phyloP scores from a whole-genome alignment of 2,329 filamentous ascomycete species.

The Colletotrichum aenigma region DNA sequence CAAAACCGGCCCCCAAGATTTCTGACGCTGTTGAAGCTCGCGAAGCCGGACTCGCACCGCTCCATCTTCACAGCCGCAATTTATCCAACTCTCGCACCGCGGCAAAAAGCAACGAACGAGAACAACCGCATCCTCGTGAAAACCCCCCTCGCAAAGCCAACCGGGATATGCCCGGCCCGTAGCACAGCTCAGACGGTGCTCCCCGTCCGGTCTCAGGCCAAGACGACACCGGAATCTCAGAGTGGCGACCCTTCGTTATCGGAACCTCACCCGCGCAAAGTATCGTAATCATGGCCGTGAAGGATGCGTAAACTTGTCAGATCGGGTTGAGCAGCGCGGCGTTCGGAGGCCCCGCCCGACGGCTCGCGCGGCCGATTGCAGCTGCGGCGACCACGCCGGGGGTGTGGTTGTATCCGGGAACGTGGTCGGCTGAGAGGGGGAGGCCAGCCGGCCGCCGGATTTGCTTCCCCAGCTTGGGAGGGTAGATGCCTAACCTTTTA shows the following conservation, averaged over 20 bases:
- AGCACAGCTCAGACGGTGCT: conserved; percentile 1
- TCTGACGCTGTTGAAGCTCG: not conserved
- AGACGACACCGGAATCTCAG: not conserved
- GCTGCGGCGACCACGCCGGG: not conserved
- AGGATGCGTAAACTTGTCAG: not conserved
- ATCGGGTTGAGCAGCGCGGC: conserved; percentile 3
- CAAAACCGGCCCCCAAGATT: not conserved
- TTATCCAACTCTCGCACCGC: not conserved
- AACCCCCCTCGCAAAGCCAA: not conserved
- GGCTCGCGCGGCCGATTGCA: not conserved
- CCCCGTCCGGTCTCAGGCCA: not conserved
- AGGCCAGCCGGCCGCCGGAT: not conserved
- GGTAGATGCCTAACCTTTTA: not conserved
- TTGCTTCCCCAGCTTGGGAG: not conserved
- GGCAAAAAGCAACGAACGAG: not conserved
- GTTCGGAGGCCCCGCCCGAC: conserved; percentile 4
- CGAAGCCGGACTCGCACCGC: not conserved
- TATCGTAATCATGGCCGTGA: not conserved
- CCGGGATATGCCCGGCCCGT: not conserved
- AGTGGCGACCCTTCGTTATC: not conserved
- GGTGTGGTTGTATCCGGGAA: not conserved
- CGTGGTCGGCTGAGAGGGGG: not conserved
- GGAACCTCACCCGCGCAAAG: not conserved
- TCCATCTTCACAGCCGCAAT: not conserved
- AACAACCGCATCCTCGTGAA: not conserved